Conservation (phyloP, 495 filamentous ascomycete genomes). For the Annulohypoxylon moriforme region DNA sequence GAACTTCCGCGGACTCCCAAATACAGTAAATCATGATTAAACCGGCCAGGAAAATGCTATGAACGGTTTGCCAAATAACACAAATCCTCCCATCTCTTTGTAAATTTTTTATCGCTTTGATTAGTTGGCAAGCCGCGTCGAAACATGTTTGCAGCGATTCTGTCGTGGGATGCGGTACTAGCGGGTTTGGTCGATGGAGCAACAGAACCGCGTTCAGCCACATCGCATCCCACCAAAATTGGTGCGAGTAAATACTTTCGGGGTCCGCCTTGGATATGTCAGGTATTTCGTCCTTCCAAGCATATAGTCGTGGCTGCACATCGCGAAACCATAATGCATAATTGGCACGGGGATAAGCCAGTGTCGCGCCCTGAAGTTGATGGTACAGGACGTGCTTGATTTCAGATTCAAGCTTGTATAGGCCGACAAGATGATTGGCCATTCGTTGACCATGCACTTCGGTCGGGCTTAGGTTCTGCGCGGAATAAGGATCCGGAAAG, state of each 20-base stretch:
- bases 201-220: slow-evolving; percentile 39
- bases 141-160: slow-evolving; percentile 39
- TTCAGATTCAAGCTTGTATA: slow-evolving; percentile 42
- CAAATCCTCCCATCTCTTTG: slow-evolving; percentile 42
- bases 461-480: slow-evolving; percentile 19
- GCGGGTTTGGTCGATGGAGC: slow-evolving; percentile 42
- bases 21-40: slow-evolving; percentile 41
- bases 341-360: slow-evolving; percentile 42
- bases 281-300: slow-evolving; percentile 42
- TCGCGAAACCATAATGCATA: slow-evolving; percentile 42
- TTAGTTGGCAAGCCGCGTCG: slow-evolving; percentile 42
- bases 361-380: slow-evolving; percentile 31
- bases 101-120: slow-evolving; percentile 38
- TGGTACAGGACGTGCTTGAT: slow-evolving; percentile 44
- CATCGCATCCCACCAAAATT: slow-evolving; percentile 44
- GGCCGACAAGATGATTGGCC: slow-evolving; percentile 38
- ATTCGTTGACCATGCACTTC: slow-evolving; percentile 41
- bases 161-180: slow-evolving; percentile 30
- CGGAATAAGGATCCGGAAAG: slow-evolving; percentile 39
- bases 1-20: slow-evolving; percentile 44
- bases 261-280: slow-evolving; percentile 37
- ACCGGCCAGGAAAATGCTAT: slow-evolving; percentile 43
- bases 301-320: slow-evolving; percentile 41
- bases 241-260: slow-evolving; percentile 40
- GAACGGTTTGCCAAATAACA: slow-evolving; percentile 43